A percentile compares a stretch with the other conserved stretches of the same genome.
Conservation (phyloP, 371 early-diverging fungal species). For the Phascolomyces articulosus region DNA sequence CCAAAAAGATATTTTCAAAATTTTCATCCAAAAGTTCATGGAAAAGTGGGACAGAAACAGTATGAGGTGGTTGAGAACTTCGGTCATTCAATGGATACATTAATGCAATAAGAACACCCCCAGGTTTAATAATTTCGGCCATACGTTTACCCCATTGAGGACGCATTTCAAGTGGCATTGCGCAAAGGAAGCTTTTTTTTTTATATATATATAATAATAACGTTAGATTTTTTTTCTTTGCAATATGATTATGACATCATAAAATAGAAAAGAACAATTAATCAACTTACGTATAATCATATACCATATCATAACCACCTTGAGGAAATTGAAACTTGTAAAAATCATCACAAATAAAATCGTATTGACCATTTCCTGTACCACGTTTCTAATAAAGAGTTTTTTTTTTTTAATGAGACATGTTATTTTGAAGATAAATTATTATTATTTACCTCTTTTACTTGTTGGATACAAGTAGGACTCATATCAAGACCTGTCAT, state of each 20-base stretch:
- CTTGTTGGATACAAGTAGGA: constrained; percentile 60
- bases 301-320: constrained; percentile 71
- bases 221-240: too few relatives aligned
- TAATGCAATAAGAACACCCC: constrained; percentile 79
- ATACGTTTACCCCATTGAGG: constrained; percentile 74
- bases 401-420: neutral
- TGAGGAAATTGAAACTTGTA: constrained; percentile 64
- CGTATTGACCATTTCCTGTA: constrained; percentile 26
- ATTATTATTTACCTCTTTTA: constrained; percentile 35
- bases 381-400: neutral
- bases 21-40: constrained; percentile 43
- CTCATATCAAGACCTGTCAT: constrained; percentile 77
- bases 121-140: constrained; percentile 68
- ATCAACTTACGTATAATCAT: constrained; percentile 79
- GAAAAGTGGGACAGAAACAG: neutral
- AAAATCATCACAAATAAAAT: constrained; percentile 73
- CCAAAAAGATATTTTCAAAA: constrained; percentile 61
- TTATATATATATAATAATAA: too few relatives aligned
- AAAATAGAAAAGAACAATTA: too few relatives aligned
- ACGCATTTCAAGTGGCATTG: constrained; percentile 71
- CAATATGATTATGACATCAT: too few relatives aligned
- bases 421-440: neutral
- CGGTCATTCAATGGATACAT: constrained; percentile 78
- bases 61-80: neutral
- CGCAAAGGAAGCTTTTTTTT: constrained; percentile 87